Evolutionary conservation across 2,329 filamentous ascomycete genomes (phyloP), one percentile per base, ranked within the genome.

Genomic region (Purpureocillium lavendulum): DNA sequence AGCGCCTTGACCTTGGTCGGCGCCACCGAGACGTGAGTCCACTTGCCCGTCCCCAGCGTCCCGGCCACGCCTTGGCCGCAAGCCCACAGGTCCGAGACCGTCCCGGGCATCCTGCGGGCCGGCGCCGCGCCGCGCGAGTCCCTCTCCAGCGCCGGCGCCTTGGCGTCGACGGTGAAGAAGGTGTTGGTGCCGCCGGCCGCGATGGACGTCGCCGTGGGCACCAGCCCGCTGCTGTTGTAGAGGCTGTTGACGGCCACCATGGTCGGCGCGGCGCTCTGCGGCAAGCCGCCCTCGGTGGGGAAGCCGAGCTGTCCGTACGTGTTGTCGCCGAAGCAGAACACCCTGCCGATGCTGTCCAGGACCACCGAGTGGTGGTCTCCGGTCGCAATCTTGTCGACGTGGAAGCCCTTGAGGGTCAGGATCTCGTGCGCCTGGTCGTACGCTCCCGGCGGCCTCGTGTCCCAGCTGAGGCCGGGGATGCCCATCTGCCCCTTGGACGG

Each of bases 241-340:
- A 94, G 76, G 45, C 75, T 77, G 44, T 77, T 74, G 30, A 86
- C 73, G 1, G 85, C 75, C 2, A 97, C 58, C 6, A 81, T 71
- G 4, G 80, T 77, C 0, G 92, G 88, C 0, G 73, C 71, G 47
- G 90, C 84, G 17, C 84, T 67, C 41, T 66, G 75, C 7, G 77
- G 69, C 13, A 76, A 67, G 21, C 82, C 75, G 0, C 73, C 58
- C 36, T 79, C 78, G 39, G 75, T 77, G 37, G 87, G 78, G 51
- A 90, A 80, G n/a, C 90, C 90, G 4, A 97, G 72, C 60, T 97
- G 92, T n/a, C 92, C 92, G 33, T 78, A 76, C 0, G 81, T 80
- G 63, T 97, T 97, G 60, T 97, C 89, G 30, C 92, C 92, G 64
- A 94, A 97, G 7, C 80, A 72, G 59, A 92, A 95, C 13, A 92